Base-by-base conservation (phyloP, 768 basidiomycete genomes). In the Rhodotorula paludigena region DNA sequence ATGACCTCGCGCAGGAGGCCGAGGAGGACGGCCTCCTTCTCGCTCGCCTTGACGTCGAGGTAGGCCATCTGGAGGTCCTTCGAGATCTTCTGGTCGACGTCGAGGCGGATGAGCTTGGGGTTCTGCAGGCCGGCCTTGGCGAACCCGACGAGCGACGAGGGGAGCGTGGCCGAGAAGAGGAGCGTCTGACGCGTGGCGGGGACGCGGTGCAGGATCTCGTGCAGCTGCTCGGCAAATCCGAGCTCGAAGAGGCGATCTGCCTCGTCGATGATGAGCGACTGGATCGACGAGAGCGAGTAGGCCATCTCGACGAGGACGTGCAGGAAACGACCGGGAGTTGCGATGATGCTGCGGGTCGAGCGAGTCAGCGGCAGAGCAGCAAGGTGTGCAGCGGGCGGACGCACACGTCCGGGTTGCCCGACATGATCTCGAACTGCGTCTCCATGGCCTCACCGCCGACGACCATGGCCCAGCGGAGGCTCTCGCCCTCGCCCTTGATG, bases 281-380 rank as follows among this genome's bases (percentile, higher is more conserved):
- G 86, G 10, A 93, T 82, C 0, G 89, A 87, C 57, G 88, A 85
- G 35, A 99, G 82, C 76, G 94, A 91, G 56, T 96, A 81, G 69
- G 89, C 89, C 94, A 98, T 98, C 80, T 99, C 96, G 57, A 98
- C 89, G 58, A 89, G 83, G 32, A 99, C 83, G 80, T 99, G 96
- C n/a, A 99, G 85, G 41, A 99, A 82, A 71, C 96, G 92, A 66
- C 96, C 96, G 25, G 96, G 96, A 18, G 96, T 99, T 32, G 96
- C 94, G 72, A 99, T 94, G 70, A 99, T 89, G 28, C 93, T 97
- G 73, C 28, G 25, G 48, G 45, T 30, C 20, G 54, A 0, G 32
- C 16, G 41, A 10, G 30, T 30, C 14, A 35, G 28, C 41, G n/a
- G n/a, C n/a, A n/a, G n/a, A n/a, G n/a, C 32, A 14, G 30, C 42